Percentiles rank a stretch among this genome's conserved stretches.
Conservation (phyloP, 768 basidiomycete species). For the Pleurotus cornucopiae region DNA sequence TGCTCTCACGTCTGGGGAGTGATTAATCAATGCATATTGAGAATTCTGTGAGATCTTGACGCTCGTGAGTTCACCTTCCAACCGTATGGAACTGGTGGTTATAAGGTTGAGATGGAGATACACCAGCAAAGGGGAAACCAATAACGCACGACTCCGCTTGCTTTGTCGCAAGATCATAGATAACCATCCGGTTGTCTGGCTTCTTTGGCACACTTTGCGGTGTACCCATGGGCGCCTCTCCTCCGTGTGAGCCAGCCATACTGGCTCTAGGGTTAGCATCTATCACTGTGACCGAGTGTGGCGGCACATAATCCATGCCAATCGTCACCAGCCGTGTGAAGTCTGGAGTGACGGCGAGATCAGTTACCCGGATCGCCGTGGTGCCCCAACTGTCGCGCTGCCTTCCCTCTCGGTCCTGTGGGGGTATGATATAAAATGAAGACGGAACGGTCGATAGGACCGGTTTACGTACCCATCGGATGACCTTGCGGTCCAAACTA, state of each 20-base stretch:
- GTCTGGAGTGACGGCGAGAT: conserved; percentile 85
- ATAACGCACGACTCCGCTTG: conserved; percentile 60
- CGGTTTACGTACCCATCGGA: conserved; percentile 65
- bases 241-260: conserved; percentile 23
- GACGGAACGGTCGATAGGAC: conserved; percentile 9
- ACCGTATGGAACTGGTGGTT: conserved; percentile 49
- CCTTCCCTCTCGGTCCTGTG: conserved; percentile 73
- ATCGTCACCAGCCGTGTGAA: conserved; percentile 80
- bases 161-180: conserved; percentile 73
- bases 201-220: conserved; percentile 28
- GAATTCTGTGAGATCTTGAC: conserved; percentile 86
- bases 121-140: neutral
- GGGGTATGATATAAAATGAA: neutral
- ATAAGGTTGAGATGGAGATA: conserved; percentile 5
- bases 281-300: conserved; percentile 6
- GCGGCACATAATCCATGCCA: conserved; percentile 48
- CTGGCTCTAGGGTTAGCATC: conserved; percentile 13
- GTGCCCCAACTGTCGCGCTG: conserved; percentile 62
- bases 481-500: conserved; percentile 79
- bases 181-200: conserved; percentile 61
- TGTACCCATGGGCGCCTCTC: conserved; percentile 23
- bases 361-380: conserved; percentile 76
- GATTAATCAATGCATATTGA: conserved; percentile 81
- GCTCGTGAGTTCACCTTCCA: conserved; percentile 83
- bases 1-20: conserved; percentile 74